These are phyloP conservation scores for Chimonanthus praecox DNA, from an alignment of 164 flowering plant species.

Conservation along the genomic window DNA sequence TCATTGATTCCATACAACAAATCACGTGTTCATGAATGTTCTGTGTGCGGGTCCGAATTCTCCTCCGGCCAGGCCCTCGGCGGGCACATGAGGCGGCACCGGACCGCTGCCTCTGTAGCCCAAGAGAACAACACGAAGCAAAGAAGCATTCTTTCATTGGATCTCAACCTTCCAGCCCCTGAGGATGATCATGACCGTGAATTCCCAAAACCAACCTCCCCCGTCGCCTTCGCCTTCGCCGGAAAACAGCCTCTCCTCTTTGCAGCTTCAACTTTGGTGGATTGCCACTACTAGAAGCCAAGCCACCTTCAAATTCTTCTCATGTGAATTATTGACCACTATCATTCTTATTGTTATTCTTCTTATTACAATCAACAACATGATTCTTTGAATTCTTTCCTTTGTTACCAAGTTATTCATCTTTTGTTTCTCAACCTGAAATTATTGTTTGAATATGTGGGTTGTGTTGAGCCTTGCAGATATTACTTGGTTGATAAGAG, in stretches of 20 bases:
- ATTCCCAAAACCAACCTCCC: background rate
- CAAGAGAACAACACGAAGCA: constrained; percentile 15
- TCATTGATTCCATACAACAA: constrained; percentile 7
- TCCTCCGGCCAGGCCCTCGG: constrained; percentile 82
- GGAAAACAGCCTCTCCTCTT: constrained; percentile 34
- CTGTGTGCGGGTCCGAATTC: constrained; percentile 77
- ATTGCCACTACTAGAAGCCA: constrained; percentile 49
- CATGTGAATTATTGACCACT: constrained; percentile 8
- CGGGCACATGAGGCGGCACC: constrained; percentile 80
- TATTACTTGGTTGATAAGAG: background rate
- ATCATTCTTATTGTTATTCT: constrained; percentile 6
- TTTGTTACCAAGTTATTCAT: background rate
- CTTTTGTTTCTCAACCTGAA: background rate
- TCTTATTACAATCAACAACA: background rate
- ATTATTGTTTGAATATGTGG: background rate
- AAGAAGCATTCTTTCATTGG: constrained; percentile 40
- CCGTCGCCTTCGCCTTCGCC: constrained; percentile 27
- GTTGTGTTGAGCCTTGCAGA: background rate
- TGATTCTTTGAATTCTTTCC: constrained; percentile 11
- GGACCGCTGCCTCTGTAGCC: constrained; percentile 22
- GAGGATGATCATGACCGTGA: constrained; percentile 40
- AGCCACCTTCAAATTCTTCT: background rate
- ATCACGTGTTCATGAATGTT: constrained; percentile 63
- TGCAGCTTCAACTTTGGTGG: constrained; percentile 59
- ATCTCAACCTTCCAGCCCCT: constrained; percentile 84